Base-by-base conservation (phyloP, 208 protist species). In the Trypanosoma brucei region DNA sequence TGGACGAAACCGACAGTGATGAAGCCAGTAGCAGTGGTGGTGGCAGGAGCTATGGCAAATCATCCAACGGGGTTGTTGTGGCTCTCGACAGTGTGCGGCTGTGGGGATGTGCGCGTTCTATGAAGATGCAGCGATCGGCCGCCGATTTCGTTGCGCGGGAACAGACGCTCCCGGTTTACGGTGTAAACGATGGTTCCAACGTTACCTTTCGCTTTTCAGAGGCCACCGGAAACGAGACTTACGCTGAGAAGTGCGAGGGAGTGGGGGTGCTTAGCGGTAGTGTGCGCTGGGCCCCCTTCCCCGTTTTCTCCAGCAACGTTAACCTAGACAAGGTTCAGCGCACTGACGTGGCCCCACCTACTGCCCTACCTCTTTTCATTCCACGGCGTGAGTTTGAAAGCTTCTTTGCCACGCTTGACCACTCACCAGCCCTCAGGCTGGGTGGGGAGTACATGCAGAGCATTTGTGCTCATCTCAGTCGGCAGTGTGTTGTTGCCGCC, bases 111-210 rank as follows among this genome's bases (percentile, higher is more conserved):
- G 61, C 63, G 11, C 59, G 59, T 42, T 49, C 65, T 31, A 58
- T 72, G 8, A 71, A 73, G 22, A 59, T 68, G 7, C 63, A 79
- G 40, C 65, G 70, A 48, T 62, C 61, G 8, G 53, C 72, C n/a
- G 73, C 76, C 7, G 77, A 82, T 9, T 57, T 75, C 59, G 76
- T 84, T 11, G 51, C 56, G 48, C 73, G 69, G n/a, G 74, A 81
- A 55, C 68, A 75, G 54, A 69, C 30, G 14, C 62, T 83, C 31
- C 78, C 77, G 8, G 53, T 62, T 44, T 39, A 72, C 22, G 52
- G 59, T 7, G 55, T 57, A 37, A 34, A 11, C 13, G 71, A 75
- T 34, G 58, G 66, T 11, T 44, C 46, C n/a, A 68, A 70, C 52
- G 68, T 55, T 36, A 63, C 60, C 30, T 84, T 87, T 62, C 55